Conservation (phyloP, 306 rosid genomes). For the Hippophae gyantsensis region DNA sequence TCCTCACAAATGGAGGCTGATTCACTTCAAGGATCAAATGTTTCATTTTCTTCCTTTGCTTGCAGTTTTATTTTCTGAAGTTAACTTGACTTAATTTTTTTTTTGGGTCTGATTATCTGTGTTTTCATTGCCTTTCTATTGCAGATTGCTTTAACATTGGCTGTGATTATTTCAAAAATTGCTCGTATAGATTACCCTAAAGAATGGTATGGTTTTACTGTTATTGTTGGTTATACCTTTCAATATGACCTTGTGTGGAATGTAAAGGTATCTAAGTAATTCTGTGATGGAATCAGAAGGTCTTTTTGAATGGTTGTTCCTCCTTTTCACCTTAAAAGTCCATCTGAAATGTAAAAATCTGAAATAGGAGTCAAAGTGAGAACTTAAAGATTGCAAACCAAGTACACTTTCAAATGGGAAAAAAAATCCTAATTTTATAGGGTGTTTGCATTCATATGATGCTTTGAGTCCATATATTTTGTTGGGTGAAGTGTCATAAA, state of each 20-base stretch:
- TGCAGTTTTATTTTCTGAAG: slow-evolving; percentile 1
- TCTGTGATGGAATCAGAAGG: not conserved
- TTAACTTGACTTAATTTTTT: slow-evolving; percentile 9
- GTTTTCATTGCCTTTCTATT: slow-evolving; percentile 15
- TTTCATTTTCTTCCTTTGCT: not conserved
- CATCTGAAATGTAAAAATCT: too few relatives aligned
- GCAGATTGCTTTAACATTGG: slow-evolving; percentile 84
- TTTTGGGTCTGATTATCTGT: slow-evolving; percentile 14
- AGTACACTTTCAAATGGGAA: too few relatives aligned
- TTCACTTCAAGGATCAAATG: not conserved
- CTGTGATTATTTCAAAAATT: slow-evolving; percentile 85
- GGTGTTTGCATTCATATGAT: too few relatives aligned
- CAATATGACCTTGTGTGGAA: not conserved
- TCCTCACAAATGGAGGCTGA: not conserved
- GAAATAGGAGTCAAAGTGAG: too few relatives aligned
- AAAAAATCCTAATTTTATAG: too few relatives aligned
- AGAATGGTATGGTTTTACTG: slow-evolving; percentile 60
- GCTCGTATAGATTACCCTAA: slow-evolving; percentile 92
- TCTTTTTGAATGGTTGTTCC: too few relatives aligned
- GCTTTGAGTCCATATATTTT: too few relatives aligned
- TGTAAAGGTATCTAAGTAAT: not conserved
- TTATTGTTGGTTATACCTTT: not conserved
- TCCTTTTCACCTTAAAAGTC: too few relatives aligned
- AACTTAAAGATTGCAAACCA: too few relatives aligned
- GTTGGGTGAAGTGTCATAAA: too few relatives aligned